Conservation (phyloP, 805 yeast genomes). For the Candida anglica region DNA sequence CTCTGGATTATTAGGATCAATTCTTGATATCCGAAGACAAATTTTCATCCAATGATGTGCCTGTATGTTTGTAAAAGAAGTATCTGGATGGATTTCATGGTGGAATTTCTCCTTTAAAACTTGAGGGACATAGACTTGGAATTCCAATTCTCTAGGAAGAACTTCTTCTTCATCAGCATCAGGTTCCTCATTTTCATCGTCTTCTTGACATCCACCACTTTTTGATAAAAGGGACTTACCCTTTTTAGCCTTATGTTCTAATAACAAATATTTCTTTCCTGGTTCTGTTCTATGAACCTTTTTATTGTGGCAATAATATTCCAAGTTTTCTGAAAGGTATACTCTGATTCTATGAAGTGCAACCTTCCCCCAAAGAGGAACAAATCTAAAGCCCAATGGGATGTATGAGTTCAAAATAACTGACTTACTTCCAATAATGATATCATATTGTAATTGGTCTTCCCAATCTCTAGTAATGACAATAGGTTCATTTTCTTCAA, state of each 20-base stretch:
- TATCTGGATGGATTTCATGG: slow-evolving; percentile 70
- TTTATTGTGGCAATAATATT: slow-evolving; percentile 81
- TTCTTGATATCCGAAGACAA: slow-evolving; percentile 70
- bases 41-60: slow-evolving; percentile 95
- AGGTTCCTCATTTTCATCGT: slow-evolving; percentile 18
- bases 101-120: slow-evolving; percentile 50
- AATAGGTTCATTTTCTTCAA: slow-evolving; percentile 91
- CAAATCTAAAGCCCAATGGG: slow-evolving; percentile 79
- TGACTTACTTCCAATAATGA: slow-evolving; percentile 85
- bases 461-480: slow-evolving; percentile 93
- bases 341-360: slow-evolving; percentile 82
- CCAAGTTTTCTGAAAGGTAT: slow-evolving; percentile 83
- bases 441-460: slow-evolving; percentile 83
- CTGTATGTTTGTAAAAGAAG: slow-evolving; percentile 73
- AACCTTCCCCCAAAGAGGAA: slow-evolving; percentile 79
- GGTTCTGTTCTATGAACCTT: slow-evolving; percentile 94
- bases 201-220: slow-evolving; percentile 19
- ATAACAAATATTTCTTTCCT: slow-evolving; percentile 66
- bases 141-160: slow-evolving; percentile 75
- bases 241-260: slow-evolving; percentile 71
- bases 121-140: slow-evolving; percentile 81
- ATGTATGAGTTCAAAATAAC: slow-evolving; percentile 78
- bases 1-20: slow-evolving; percentile 47
- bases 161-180: slow-evolving; percentile 49
- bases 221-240: slow-evolving; percentile 47